These are phyloP conservation scores for Boletellus sp. DNA, from an alignment of 1,284 basidiomycete species.

Conservation along the genomic window DNA sequence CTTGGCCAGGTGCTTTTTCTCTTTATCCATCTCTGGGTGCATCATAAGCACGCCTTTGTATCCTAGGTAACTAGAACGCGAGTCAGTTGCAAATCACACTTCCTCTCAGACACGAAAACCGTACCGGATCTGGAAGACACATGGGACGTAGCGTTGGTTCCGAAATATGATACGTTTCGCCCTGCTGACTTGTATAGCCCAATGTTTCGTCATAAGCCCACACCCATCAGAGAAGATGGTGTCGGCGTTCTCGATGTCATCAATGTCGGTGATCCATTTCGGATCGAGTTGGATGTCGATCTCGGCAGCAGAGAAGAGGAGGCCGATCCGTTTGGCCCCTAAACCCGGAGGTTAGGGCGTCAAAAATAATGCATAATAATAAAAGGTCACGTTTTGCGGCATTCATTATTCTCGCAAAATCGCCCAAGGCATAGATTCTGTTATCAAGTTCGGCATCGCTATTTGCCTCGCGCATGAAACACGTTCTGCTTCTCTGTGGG, in stretches of 20 bases:
- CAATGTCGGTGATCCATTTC: constrained; percentile 47
- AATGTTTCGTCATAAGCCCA: constrained; percentile 53
- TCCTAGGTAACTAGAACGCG: constrained; percentile 47
- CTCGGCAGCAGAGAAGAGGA: constrained; percentile 61
- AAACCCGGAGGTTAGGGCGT: not conserved
- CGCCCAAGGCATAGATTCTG: constrained; percentile 52
- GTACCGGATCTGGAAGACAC: constrained; percentile 61
- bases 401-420: constrained; percentile 58
- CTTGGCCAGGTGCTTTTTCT: constrained; percentile 44
- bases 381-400: constrained; percentile 51
- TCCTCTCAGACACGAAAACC: not conserved
- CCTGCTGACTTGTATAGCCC: constrained; percentile 50
- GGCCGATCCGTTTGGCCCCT: constrained; percentile 66
- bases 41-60: constrained; percentile 68
- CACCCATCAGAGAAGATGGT: constrained; percentile 67
- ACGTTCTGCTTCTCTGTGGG: constrained; percentile 53
- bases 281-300: constrained; percentile 55
- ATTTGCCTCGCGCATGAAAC: constrained; percentile 54
- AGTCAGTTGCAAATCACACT: not conserved
- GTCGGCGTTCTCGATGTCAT: constrained; percentile 53
- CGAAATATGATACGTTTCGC: constrained; percentile 53
- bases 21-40: constrained; percentile 50
- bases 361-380: not conserved
- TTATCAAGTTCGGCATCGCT: constrained; percentile 53
- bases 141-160: constrained; percentile 53